Conservation (phyloP, 2,329 filamentous ascomycete genomes). For the Alternaria gansuensis region DNA sequence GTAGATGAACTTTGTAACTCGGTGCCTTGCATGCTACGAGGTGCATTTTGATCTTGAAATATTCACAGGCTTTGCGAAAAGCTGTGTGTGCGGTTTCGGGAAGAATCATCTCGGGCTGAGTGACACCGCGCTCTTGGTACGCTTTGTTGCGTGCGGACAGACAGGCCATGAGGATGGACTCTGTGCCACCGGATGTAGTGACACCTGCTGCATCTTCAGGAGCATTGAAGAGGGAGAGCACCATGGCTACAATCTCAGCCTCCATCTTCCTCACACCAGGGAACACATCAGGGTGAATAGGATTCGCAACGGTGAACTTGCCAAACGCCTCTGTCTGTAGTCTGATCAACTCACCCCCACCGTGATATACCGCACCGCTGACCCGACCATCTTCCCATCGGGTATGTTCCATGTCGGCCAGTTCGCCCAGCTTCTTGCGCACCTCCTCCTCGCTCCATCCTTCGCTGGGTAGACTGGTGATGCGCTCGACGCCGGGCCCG, state of each 20-base stretch:
- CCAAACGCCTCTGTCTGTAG: constrained; percentile 93
- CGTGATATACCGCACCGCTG: constrained; percentile 95
- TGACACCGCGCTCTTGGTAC: constrained; percentile 83
- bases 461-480: constrained; percentile 80
- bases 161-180: constrained; percentile 96
- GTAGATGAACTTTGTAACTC: constrained; percentile 81
- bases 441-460: constrained; percentile 84
- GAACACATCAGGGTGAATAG: constrained; percentile 97
- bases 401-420: constrained; percentile 90
- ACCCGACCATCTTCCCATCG: constrained; percentile 96
- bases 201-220: constrained; percentile 86
- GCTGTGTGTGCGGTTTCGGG: constrained; percentile 95
- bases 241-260: constrained; percentile 96
- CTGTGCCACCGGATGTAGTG: constrained; percentile 90
- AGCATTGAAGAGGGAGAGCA: constrained; percentile 86
- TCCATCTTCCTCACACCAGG: constrained; percentile 99
- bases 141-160: constrained; percentile 90
- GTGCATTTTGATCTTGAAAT: constrained; percentile 97
- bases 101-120: constrained; percentile 96
- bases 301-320: constrained; percentile 93
- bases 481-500: constrained; percentile 74
- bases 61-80: constrained; percentile 92
- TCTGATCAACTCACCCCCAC: constrained; percentile 80
- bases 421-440: constrained; percentile 77
- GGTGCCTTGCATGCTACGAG: constrained; percentile 87